Percentiles rank a stretch among this genome's conserved stretches.
phyloP scores from a whole-genome alignment of 306 rosid genomes.

The Vigna mungo region DNA sequence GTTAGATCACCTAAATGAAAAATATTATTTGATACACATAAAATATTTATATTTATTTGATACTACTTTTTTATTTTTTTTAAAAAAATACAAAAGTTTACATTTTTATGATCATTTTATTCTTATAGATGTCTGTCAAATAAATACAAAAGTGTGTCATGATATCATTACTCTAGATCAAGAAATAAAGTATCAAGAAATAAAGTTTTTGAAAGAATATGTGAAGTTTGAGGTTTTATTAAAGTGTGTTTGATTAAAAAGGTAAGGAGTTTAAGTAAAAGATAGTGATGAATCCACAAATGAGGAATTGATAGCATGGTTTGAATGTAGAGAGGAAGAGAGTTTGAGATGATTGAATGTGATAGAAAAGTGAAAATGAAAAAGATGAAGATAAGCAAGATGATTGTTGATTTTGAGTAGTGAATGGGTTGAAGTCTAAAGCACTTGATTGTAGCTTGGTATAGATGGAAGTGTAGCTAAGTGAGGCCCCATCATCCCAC shows the following conservation, averaged over 20 bases:
- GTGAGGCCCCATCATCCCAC: conserved; percentile 47
- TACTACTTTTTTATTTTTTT: no score
- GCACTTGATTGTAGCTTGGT: conserved; percentile 53
- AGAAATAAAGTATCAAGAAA: no score
- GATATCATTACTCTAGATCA: no score
- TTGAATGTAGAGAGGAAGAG: not conserved
- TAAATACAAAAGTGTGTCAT: no score
- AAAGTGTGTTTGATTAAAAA: no score
- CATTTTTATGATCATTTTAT: no score
- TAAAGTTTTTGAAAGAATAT: no score
- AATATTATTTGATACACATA: no score
- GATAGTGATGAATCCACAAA: not conserved
- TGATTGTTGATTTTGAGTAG: conserved; percentile 35
- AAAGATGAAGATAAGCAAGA: conserved; percentile 40
- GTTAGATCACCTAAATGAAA: no score
- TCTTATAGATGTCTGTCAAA: fast-evolving
- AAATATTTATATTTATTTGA: no score
- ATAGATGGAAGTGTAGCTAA: conserved; percentile 46
- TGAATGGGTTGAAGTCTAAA: conserved; percentile 49
- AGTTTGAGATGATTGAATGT: conserved; percentile 29
- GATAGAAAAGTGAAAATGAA: conserved; percentile 29
- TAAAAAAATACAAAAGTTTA: no score
- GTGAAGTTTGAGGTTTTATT: no score
- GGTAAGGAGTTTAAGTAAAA: not conserved
- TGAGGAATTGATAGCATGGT: not conserved